Conservation (phyloP, 495 filamentous ascomycete genomes). For the Clohesyomyces aquaticus region DNA sequence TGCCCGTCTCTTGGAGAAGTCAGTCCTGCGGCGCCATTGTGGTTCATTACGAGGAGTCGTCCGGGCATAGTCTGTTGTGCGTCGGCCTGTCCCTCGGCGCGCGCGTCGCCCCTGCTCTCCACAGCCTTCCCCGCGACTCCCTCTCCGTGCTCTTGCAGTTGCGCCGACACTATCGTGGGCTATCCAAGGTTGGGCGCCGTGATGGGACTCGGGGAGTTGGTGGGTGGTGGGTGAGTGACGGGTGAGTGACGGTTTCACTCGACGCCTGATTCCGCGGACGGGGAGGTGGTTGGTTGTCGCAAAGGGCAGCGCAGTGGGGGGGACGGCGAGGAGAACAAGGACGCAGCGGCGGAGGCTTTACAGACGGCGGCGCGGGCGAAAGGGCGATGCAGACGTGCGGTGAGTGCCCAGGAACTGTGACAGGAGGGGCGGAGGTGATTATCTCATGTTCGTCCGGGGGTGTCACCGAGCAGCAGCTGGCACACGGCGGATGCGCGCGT, state of each 20-base stretch:
- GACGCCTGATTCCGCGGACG: neutral
- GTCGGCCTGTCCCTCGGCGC: conserved; percentile 24
- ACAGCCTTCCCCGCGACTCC: conserved; percentile 27
- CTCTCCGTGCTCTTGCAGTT: conserved; percentile 14
- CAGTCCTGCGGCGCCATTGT: conserved; percentile 37
- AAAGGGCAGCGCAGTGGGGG: neutral
- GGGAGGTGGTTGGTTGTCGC: neutral
- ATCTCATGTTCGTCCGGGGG: neutral
- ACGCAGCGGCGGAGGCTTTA: neutral
- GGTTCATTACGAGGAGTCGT: conserved; percentile 43
- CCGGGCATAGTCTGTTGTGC: conserved; percentile 47
- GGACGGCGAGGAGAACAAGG: neutral
- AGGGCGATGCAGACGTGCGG: neutral
- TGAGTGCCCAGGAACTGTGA: no score
- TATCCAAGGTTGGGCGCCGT: neutral
- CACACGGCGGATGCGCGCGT: neutral
- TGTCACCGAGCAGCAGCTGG: neutral
- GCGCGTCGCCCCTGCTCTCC: conserved; percentile 34
- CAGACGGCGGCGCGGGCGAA: neutral
- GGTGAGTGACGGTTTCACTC: neutral
- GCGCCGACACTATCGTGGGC: conserved; percentile 31
- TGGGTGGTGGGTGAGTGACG: neutral
- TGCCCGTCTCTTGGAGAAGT: conserved; percentile 33
- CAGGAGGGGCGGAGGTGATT: no score
- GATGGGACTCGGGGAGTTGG: neutral